Evolutionary conservation across 129 eudicot genomes (phyloP).

Genomic region (Centrapalus pauciflorus): DNA sequence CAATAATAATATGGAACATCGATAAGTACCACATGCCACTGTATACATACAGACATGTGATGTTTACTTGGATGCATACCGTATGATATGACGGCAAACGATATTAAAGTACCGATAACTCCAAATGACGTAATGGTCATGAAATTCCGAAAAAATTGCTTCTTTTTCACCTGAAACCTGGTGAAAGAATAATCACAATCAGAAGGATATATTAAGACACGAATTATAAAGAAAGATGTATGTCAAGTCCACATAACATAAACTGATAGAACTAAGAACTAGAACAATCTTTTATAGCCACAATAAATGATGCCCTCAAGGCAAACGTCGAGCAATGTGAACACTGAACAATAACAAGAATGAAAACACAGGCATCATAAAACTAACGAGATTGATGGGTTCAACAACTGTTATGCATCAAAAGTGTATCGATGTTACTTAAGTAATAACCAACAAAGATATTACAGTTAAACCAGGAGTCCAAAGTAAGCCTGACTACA

Average conservation of each 20-base stretch:
- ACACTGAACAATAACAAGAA: too few species aligned
- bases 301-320: too few species aligned
- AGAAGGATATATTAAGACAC: not conserved
- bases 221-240: too few species aligned
- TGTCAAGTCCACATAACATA: too few species aligned
- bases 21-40: not conserved
- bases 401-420: too few species aligned
- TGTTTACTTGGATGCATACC: conserved; percentile 32
- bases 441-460: too few species aligned
- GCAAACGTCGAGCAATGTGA: too few species aligned
- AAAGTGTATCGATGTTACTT: too few species aligned
- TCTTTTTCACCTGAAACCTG: conserved; percentile 88
- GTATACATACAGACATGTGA: not conserved
- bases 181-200: not conserved
- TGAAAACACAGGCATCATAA: too few species aligned
- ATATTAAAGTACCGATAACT: conserved; percentile 75
- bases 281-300: too few species aligned
- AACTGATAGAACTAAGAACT: too few species aligned
- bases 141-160: conserved; percentile 75
- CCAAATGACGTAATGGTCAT: conserved; percentile 64
- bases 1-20: not conserved
- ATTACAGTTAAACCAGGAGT: not conserved
- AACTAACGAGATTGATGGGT: too few species aligned
- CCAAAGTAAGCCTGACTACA: not conserved
- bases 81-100: conserved; percentile 61